Evolutionary conservation across 2,329 filamentous ascomycete species (phyloP).

Genomic region (Anisogramma anomala): DNA sequence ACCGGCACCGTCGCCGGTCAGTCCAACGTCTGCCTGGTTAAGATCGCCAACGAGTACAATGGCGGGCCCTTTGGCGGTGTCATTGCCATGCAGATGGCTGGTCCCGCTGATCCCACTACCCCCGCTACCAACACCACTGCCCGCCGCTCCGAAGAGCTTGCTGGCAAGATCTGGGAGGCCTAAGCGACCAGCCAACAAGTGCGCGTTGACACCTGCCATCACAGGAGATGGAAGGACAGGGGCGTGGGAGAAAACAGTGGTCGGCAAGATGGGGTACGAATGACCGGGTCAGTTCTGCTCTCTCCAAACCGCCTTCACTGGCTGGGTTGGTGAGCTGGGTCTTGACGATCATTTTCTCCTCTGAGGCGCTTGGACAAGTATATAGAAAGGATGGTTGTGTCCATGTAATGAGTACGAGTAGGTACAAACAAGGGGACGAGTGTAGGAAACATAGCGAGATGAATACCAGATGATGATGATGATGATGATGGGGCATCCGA

Average conservation of each 20-base stretch:
- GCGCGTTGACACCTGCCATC: background rate
- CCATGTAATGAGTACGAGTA: background rate
- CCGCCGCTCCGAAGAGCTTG: background rate
- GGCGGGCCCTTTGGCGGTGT: constrained; percentile 32
- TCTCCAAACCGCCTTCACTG: background rate
- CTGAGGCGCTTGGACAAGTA: background rate
- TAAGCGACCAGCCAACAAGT: background rate
- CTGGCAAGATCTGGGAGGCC: constrained; percentile 1
- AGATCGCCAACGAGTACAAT: constrained; percentile 30
- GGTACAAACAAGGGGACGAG: background rate
- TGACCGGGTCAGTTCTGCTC: constrained; percentile 12
- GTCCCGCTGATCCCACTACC: constrained; percentile 9
- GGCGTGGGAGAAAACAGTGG: background rate
- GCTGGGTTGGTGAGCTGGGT: background rate
- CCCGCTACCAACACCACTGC: constrained; percentile 5
- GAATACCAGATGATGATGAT: background rate
- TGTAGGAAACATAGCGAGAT: background rate
- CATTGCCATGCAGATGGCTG: constrained; percentile 28
- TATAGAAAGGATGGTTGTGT: background rate
- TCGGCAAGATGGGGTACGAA: constrained; percentile 10
- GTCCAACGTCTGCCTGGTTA: constrained; percentile 30
- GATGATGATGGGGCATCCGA: too few species aligned
- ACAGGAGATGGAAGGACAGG: too few species aligned
- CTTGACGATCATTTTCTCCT: background rate
- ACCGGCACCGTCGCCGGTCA: constrained; percentile 24